A percentile compares a stretch with the other conserved stretches of the same genome.
Evolutionary conservation across 2,329 filamentous ascomycete species (phyloP).

Genomic region (Xylaria sp.): DNA sequence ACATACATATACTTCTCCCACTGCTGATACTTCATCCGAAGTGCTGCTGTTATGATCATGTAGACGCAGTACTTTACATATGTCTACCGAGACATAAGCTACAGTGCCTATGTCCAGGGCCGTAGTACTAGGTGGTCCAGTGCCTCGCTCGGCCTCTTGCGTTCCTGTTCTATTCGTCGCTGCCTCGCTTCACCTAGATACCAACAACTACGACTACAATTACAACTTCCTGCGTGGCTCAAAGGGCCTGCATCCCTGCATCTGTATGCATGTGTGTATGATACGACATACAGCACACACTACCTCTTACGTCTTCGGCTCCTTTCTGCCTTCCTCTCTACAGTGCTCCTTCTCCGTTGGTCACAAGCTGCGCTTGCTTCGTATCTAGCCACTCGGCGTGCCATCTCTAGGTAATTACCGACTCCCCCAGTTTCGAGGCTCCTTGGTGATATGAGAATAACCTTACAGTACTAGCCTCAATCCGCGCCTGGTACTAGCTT

Average conservation of each 20-base stretch:
- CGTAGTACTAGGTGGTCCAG: too few relatives aligned
- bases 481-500: neutral
- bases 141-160: neutral
- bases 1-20: neutral
- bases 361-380: neutral
- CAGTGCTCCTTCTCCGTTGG: conserved; percentile 2
- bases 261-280: neutral
- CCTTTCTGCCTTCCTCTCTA: neutral
- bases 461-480: neutral
- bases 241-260: neutral
- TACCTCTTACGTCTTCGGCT: neutral
- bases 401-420: neutral
- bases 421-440: too few relatives aligned
- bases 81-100: neutral
- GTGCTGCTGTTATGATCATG: neutral
- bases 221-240: neutral
- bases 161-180: neutral
- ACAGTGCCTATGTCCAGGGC: neutral
- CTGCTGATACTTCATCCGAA: neutral
- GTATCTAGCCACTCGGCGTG: neutral
- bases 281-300: neutral
- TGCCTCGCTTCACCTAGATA: neutral
- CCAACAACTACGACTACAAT: neutral
- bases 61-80: neutral
- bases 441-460: too few relatives aligned